A percentile compares a stretch with the other conserved stretches of the same genome.
phyloP scores from a whole-genome alignment of 805 yeast species.

The Hanseniaspora pseudoguilliermondii region DNA sequence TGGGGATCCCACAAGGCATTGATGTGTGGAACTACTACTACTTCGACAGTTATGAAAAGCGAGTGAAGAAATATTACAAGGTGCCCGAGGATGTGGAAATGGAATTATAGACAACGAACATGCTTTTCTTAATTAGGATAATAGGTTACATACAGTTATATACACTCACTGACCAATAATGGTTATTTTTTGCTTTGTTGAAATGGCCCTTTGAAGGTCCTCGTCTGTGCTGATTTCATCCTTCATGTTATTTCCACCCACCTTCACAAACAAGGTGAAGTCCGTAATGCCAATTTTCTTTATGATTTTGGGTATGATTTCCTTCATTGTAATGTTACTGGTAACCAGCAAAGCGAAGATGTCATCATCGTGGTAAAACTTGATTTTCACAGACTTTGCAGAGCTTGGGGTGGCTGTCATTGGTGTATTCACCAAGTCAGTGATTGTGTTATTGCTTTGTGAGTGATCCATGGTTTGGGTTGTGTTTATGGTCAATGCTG shows the following conservation, averaged over 20 bases:
- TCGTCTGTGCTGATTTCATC: constrained; percentile 27
- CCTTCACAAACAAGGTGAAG: constrained; percentile 28
- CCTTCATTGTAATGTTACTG: constrained; percentile 35
- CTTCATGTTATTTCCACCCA: constrained; percentile 18
- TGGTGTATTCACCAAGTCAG: constrained; percentile 12
- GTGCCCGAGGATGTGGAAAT: constrained; percentile 6
- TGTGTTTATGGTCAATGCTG: background rate
- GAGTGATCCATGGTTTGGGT: background rate
- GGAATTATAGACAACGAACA: background rate
- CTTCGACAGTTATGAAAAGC: constrained; percentile 3
- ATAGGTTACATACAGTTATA: background rate
- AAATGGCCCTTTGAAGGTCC: constrained; percentile 26
- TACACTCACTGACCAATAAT: constrained; percentile 21
- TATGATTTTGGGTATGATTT: constrained; percentile 38
- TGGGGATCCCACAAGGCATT: background rate
- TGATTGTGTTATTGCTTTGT: constrained; percentile 4
- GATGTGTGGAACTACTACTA: background rate
- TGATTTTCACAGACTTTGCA: constrained; percentile 37
- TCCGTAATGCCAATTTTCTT: constrained; percentile 35
- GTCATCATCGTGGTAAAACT: constrained; percentile 68
- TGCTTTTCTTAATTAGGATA: background rate
- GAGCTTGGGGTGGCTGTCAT: constrained; percentile 18
- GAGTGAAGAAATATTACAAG: background rate
- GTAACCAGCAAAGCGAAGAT: constrained; percentile 60
- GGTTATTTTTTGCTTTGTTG: constrained; percentile 28